Evolutionary conservation across 1,139 yeast genomes (phyloP).

Genomic region (Blastobotrys buckinghamii): DNA sequence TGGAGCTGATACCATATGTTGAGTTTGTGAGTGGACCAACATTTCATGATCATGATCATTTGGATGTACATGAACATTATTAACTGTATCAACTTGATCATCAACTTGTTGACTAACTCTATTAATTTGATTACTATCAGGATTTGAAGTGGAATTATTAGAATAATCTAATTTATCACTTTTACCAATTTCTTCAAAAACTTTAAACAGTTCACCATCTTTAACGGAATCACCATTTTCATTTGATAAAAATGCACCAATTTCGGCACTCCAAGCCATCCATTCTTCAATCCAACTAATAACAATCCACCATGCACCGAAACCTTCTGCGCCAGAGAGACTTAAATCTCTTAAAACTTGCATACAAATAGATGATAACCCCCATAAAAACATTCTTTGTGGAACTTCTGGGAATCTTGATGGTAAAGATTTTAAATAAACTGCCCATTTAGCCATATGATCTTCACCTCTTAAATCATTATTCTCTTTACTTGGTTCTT

Average conservation of each 20-base stretch:
- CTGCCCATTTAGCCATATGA: slow-evolving; percentile 34
- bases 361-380: slow-evolving; percentile 51
- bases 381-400: slow-evolving; percentile 52
- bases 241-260: slow-evolving; percentile 50
- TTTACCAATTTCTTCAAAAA: background rate
- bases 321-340: slow-evolving; percentile 52
- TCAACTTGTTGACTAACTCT: too few relatives aligned
- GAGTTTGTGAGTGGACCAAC: too few relatives aligned
- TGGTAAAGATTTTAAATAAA: slow-evolving; percentile 43
- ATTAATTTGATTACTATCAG: too few relatives aligned
- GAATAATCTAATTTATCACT: background rate
- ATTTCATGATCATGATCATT: too few relatives aligned
- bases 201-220: slow-evolving; percentile 3
- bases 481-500: background rate
- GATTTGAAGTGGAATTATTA: too few relatives aligned
- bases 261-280: slow-evolving; percentile 61
- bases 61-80: too few relatives aligned
- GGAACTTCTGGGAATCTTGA: slow-evolving; percentile 42
- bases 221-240: background rate
- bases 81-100: too few relatives aligned
- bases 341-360: slow-evolving; percentile 63
- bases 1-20: too few relatives aligned
- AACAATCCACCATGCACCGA: slow-evolving; percentile 75
- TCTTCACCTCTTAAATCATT: slow-evolving; percentile 11
- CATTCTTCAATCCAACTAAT: slow-evolving; percentile 76